Evolutionary conservation across 371 early-diverging fungal genomes (phyloP).

Genomic region (Mucor saturninus): DNA sequence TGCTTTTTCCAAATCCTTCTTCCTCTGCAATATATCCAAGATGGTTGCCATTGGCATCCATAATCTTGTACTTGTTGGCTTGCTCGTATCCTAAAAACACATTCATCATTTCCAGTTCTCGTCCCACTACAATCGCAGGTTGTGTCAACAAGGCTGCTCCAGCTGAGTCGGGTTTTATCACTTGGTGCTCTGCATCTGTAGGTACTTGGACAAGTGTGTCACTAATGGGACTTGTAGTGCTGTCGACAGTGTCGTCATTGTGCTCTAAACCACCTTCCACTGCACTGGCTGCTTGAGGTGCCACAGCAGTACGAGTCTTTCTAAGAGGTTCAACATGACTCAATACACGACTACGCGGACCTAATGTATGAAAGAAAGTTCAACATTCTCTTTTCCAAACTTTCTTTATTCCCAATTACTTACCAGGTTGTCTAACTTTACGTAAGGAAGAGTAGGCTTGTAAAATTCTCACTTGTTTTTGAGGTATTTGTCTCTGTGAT

Average conservation of each 20-base stretch:
- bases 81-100: constrained; percentile 84
- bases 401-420: neutral
- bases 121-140: constrained; percentile 70
- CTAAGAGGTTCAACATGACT: constrained; percentile 34
- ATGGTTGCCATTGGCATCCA: constrained; percentile 70
- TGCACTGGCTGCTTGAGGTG: neutral
- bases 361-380: constrained; percentile 13
- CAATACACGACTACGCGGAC: constrained; percentile 45
- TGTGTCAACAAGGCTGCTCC: constrained; percentile 58
- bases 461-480: neutral
- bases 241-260: constrained; percentile 9
- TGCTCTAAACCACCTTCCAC: constrained; percentile 1
- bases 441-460: constrained; percentile 28
- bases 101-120: constrained; percentile 88
- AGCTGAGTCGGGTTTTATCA: constrained; percentile 40
- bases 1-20: constrained; percentile 62
- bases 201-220: constrained; percentile 42
- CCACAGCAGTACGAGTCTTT: constrained; percentile 4
- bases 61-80: constrained; percentile 86
- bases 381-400: neutral
- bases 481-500: neutral
- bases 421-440: constrained; percentile 25
- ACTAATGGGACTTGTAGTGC: constrained; percentile 6
- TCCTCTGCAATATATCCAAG: constrained; percentile 87
- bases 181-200: constrained; percentile 25